These are phyloP conservation scores for Collybia mongolica DNA, from an alignment of 768 basidiomycete genomes.

Conservation along the genomic window DNA sequence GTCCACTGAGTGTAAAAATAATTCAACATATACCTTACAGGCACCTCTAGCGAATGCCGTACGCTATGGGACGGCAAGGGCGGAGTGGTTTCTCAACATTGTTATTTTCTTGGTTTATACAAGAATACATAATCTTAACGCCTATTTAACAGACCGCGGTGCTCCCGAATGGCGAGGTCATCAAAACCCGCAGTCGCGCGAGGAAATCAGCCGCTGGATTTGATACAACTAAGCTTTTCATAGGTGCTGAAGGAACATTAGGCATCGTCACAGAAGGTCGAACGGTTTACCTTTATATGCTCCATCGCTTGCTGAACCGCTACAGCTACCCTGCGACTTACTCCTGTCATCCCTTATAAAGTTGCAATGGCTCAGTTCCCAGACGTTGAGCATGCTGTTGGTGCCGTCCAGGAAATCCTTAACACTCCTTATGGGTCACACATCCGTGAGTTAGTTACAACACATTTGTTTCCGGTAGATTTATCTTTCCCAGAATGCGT, in stretches of 20 bases:
- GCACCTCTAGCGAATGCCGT: slow-evolving; percentile 65
- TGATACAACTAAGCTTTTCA: slow-evolving; percentile 84
- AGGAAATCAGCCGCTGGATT: slow-evolving; percentile 88
- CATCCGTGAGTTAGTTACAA: slow-evolving; percentile 54
- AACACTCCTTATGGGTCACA: slow-evolving; percentile 65
- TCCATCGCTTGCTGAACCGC: background rate
- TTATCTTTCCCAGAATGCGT: slow-evolving; percentile 63
- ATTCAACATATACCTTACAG: background rate
- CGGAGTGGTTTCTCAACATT: slow-evolving; percentile 84
- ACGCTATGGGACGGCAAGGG: slow-evolving; percentile 84
- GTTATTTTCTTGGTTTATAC: slow-evolving; percentile 36
- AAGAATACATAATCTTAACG: slow-evolving; percentile 19
- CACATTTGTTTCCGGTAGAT: background rate
- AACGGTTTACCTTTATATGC: slow-evolving; percentile 1
- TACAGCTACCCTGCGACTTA: slow-evolving; percentile 76
- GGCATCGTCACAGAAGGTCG: slow-evolving; percentile 87
- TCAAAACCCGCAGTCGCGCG: slow-evolving; percentile 79
- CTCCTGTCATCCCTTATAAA: slow-evolving; percentile 77
- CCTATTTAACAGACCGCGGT: slow-evolving; percentile 64
- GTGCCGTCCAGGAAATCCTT: slow-evolving; percentile 80
- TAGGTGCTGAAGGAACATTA: slow-evolving; percentile 87
- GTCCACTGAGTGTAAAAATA: slow-evolving; percentile 24
- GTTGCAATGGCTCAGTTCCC: slow-evolving; percentile 91
- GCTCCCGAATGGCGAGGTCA: slow-evolving; percentile 79
- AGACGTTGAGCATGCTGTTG: slow-evolving; percentile 72